Evolutionary conservation across 768 basidiomycete species (phyloP), one percentile per base, ranked within the genome.

Genomic region (Flagelloscypha sp.): DNA sequence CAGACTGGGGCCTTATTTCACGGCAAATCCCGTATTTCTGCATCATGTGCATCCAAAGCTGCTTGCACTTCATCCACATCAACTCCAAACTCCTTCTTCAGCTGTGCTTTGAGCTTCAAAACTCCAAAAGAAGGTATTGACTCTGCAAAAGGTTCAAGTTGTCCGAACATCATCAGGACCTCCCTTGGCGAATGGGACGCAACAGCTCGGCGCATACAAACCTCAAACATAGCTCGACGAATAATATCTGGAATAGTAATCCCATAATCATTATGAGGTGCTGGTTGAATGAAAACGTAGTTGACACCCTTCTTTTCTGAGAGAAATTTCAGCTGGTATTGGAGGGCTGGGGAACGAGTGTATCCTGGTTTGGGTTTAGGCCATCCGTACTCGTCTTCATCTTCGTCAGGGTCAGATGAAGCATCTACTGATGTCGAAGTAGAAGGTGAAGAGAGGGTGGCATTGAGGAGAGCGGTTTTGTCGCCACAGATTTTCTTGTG

Each of bases 401-500:
- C 17, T 4, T 47, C 42, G 15, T 56, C 43, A 27, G 24, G 50
- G 46, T 29, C 23, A 4, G 43, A 48, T 82, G 83, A 81, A 24
- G 66, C 53, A 13, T 19, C 25, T 21, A 12, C 23, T n/a, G 5
- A 4, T 9, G 36, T 17, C 8, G 27, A 6, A n/a, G n/a, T n/a
- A n/a, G n/a, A 12, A 22, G 13, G 7, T 12, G 41, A 30, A 1
- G 40, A 10, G 27, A 46, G 30, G 18, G 41, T 30, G 2, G 41
- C 35, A 13, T 45, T 39, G 11, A 24, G 23, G n/a, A 45, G 22
- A 2, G 47, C 44, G 24, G 28, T 35, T 7, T 30, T 29, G 27
- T 48, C 45, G 6, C 47, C 44, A 27, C 47, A 48, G 23, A 43
- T 43, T 6, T 35, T 43, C 16, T 43, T 48, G 39, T 48, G 47